Percentiles rank a stretch among this genome's conserved stretches.
Evolutionary conservation across 129 eudicot species (phyloP).

Genomic region (carrot (Daucus carota)): DH1_v3.0 NC_030386.2:2973501-2974000

Average conservation of each 20-base stretch:
- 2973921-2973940: constrained; percentile 5
- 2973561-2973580: constrained; percentile 25
- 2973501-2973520: constrained; percentile 18
- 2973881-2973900: constrained; percentile 11
- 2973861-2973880: constrained; percentile 18
- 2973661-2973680: constrained; percentile 24
- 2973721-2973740: constrained; percentile 26
- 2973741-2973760: constrained; percentile 36
- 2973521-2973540: constrained; percentile 32
- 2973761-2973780: constrained; percentile 31
- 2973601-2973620: constrained; percentile 21
- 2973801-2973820: neutral
- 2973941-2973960: constrained; percentile 2
- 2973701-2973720: constrained; percentile 25
- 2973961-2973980: constrained; percentile 16
- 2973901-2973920: constrained; percentile 15
- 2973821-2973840: neutral
- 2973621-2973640: constrained; percentile 42
- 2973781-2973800: constrained; percentile 37
- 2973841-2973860: neutral
- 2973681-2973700: constrained; percentile 17
- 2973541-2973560: constrained; percentile 29
- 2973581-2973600: constrained; percentile 38
- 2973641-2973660: constrained; percentile 31
- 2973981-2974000: constrained; percentile 17